Base-by-base conservation (phyloP, 1,284 basidiomycete genomes). In the Neonothopanus nambi region DNA sequence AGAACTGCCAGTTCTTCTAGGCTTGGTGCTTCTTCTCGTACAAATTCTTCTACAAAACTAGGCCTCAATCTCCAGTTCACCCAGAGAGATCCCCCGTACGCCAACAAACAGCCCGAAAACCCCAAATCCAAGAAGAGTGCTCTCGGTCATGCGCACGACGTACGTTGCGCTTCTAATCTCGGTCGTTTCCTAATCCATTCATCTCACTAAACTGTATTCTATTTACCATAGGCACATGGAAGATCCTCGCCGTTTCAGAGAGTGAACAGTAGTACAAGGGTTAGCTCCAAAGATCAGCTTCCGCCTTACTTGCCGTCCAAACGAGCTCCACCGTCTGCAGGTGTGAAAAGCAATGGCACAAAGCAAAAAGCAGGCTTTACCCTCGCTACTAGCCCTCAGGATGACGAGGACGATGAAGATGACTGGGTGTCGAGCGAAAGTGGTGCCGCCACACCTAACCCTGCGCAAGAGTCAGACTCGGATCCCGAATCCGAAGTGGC, bases 351-450 rank as follows among this genome's bases (percentile, higher is more conserved):
- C 45, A 65, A 70, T 18, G 43, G 51, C 7, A n/a, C 26, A 20
- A 53, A 53, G 55, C 67, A 63, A 40, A 83, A 77, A 58, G 67
- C 71, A 24, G 83, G 79, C 3, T 89, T 89, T 62, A 79, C 80
- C 18, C 75, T 89, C 48, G 72, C 82, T 18, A 79, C 72, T 55
- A 72, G 74, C 48, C 73, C 68, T 45, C 74, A 67, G 21, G 78
- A 79, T 46, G 81, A 78, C 15, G 83, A 85, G 37, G 85, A 82
- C 17, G 75, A 76, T 39, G 76, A 77, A 17, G 83, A 87, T 51
- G 88, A 84, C 57, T 89, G 87, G 85, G 76, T 87, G 2, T 88
- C 86, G 17, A 87, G 82, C 63, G 87, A 87, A 65, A 89, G 85
- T 61, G 87, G 85, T 13, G 84, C 81, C 1, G 84, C 72, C 2